Conservation (phyloP, 2,329 filamentous ascomycete genomes). For the Monosporascus sp. region DNA sequence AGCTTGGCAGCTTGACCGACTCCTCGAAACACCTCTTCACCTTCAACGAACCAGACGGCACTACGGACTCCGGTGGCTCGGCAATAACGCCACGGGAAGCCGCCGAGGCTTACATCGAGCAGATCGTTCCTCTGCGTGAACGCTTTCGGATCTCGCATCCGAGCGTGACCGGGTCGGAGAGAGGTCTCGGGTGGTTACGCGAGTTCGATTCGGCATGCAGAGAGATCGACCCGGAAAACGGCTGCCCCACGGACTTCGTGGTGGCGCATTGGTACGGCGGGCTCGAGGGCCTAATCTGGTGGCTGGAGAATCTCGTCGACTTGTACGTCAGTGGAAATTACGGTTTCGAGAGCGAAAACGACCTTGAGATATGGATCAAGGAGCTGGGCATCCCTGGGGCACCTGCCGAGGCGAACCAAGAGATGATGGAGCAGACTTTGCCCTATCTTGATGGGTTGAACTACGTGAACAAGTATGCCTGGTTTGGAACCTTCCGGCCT, state of each 20-base stretch:
- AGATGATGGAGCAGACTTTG: slow-evolving; percentile 37
- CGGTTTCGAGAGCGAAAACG: slow-evolving; percentile 10
- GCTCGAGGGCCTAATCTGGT: slow-evolving; percentile 29
- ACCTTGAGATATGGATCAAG: slow-evolving; percentile 32
- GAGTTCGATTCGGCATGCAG: slow-evolving; percentile 36
- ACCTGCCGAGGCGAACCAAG: slow-evolving; percentile 27
- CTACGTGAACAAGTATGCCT: slow-evolving; percentile 33
- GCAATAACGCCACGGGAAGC: slow-evolving; percentile 33
- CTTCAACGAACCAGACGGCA: slow-evolving; percentile 39
- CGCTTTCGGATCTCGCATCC: slow-evolving; percentile 36
- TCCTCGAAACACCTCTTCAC: slow-evolving; percentile 34
- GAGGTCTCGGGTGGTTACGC: slow-evolving; percentile 34
- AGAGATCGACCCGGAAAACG: slow-evolving; percentile 28
- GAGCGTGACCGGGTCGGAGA: slow-evolving; percentile 33
- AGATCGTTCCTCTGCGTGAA: slow-evolving; percentile 31
- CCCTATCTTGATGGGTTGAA: slow-evolving; percentile 28
- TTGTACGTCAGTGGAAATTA: slow-evolving; percentile 26
- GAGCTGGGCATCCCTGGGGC: slow-evolving; percentile 34
- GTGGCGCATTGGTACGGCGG: slow-evolving; percentile 37
- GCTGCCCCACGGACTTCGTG: slow-evolving; percentile 36
- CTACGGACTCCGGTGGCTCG: slow-evolving; percentile 33
- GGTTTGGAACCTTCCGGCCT: slow-evolving; percentile 35
- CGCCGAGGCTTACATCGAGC: slow-evolving; percentile 30
- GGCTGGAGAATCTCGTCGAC: slow-evolving; percentile 27
- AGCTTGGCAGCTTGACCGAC: slow-evolving; percentile 22